These are phyloP conservation scores for Leptodermis oblonga DNA, from an alignment of 257 asterid species.

Conservation along the genomic window DNA sequence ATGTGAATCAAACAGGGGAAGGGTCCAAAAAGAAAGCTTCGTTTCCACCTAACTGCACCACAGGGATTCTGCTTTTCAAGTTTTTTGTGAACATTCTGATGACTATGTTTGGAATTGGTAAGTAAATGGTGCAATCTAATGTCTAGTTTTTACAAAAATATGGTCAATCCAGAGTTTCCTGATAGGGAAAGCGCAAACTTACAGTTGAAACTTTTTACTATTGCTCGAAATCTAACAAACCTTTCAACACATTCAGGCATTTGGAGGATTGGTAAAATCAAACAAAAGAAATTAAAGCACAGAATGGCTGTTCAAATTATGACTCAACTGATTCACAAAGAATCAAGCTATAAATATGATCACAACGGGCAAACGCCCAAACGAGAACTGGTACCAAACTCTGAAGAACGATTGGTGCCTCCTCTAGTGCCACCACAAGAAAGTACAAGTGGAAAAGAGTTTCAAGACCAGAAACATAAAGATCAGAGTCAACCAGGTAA, in stretches of 20 bases:
- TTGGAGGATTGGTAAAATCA: not conserved
- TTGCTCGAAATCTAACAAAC: not conserved
- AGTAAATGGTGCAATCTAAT: too few relatives aligned
- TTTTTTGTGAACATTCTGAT: slow-evolving; percentile 14
- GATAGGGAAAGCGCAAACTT: too few relatives aligned
- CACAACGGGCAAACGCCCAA: not conserved
- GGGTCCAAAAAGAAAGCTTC: not conserved
- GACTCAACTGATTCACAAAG: not conserved
- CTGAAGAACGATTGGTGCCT: not conserved
- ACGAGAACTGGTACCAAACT: too few relatives aligned
- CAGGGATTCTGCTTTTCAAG: slow-evolving; percentile 13
- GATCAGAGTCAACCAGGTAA: slow-evolving; percentile 3
- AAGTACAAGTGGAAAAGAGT: too few relatives aligned
- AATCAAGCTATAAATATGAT: not conserved
- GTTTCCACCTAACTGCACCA: slow-evolving; percentile 21
- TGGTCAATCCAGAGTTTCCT: too few relatives aligned
- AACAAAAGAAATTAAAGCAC: not conserved
- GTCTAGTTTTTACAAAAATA: too few relatives aligned
- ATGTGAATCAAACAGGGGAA: not conserved
- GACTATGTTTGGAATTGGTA: slow-evolving; percentile 26
- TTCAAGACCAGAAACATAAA: not conserved
- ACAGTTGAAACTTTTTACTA: too few relatives aligned
- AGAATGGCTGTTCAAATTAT: not conserved
- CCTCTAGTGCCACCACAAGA: not conserved
- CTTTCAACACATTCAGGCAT: not conserved